Evolutionary conservation across 192 early-diverging fungal species (phyloP), one percentile per base, ranked within the genome.

Genomic region (Coemansia sp.): DNA sequence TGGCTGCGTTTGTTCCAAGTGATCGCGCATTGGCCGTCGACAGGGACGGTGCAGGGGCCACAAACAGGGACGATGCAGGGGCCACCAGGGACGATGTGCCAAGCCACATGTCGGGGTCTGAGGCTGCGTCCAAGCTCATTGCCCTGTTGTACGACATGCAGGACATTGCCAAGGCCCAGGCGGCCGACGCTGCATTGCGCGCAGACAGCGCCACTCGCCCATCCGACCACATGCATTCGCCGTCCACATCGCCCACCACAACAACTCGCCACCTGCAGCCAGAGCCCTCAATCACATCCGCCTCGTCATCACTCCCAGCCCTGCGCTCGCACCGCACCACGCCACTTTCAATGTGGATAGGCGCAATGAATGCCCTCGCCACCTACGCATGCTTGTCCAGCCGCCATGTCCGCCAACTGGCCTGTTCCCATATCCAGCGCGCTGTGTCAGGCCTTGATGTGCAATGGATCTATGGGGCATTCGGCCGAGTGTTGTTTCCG

Each of bases 401-500:
- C 57, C 86, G 86, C 22, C 90, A 95, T 56, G 85, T 94, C 6
- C 88, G 95, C 21, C 91, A 93, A 69, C 79, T 87, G 49, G 92
- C 92, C 1, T 85, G 93, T 60, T 83, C 91, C 0, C 86, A 87
- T 45, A 76, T 97, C n/a, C 93, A 97, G 74, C 83, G 92, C 14
- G 85, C 88, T 0, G 67, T 95, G 17, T 73, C 92, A 0, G 76
- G 87, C 21, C 74, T 88, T 64, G 56, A 52, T 67, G 55, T 61
- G 55, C 12, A 66, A 79, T 81, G 62, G 91, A 86, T 85, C 73
- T 85, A 43, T 74, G 87, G 59, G 5, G 85, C 86, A 4, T 93
- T 98, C 77, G 90, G 92, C 65, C 88, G 89, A 27, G 91, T 96
- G 14, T 64, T 98, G 57, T 93, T 98, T 75, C 94, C 93, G 32